These are phyloP conservation scores for Aureobasidium melanogenum DNA, from an alignment of 2,329 filamentous ascomycete species.

Conservation along the genomic window DNA sequence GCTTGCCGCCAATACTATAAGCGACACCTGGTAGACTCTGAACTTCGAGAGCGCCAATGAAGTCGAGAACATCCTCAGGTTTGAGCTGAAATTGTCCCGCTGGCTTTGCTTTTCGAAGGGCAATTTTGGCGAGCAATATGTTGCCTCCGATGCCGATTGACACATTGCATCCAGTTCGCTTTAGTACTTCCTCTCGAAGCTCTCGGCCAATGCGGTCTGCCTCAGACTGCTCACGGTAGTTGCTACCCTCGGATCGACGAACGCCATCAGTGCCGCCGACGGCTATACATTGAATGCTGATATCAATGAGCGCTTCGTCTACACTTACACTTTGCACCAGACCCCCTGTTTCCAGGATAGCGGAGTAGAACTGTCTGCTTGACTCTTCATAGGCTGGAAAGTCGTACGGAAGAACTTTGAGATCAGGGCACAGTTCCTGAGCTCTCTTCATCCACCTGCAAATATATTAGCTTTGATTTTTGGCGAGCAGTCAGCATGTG, in stretches of 20 bases:
- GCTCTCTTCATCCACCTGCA: constrained; percentile 81
- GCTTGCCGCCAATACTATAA: constrained; percentile 74
- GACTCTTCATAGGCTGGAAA: constrained; percentile 92
- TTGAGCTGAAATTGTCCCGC: constrained; percentile 86
- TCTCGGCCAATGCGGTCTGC: constrained; percentile 61
- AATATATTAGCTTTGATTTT: not conserved
- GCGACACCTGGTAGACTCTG: constrained; percentile 87
- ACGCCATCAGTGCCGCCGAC: constrained; percentile 58
- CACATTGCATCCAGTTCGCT: constrained; percentile 72
- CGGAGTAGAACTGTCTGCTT: constrained; percentile 78
- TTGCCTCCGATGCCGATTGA: constrained; percentile 90
- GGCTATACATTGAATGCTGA: constrained; percentile 60
- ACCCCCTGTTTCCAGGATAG: constrained; percentile 69
- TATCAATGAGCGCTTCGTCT: constrained; percentile 85
- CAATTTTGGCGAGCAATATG: constrained; percentile 83
- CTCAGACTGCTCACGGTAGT: constrained; percentile 69
- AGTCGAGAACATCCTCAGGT: constrained; percentile 66
- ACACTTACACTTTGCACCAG: constrained; percentile 93
- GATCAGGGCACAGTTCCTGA: constrained; percentile 68
- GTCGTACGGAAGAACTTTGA: constrained; percentile 91
- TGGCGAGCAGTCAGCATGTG: not conserved
- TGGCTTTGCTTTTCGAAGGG: constrained; percentile 84
- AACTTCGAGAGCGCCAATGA: constrained; percentile 69
- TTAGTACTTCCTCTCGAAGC: constrained; percentile 62
- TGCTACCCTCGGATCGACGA: constrained; percentile 56